These are phyloP conservation scores for Westerdykella aurantiaca DNA, from an alignment of 2,329 filamentous ascomycete species.

Conservation along the genomic window DNA sequence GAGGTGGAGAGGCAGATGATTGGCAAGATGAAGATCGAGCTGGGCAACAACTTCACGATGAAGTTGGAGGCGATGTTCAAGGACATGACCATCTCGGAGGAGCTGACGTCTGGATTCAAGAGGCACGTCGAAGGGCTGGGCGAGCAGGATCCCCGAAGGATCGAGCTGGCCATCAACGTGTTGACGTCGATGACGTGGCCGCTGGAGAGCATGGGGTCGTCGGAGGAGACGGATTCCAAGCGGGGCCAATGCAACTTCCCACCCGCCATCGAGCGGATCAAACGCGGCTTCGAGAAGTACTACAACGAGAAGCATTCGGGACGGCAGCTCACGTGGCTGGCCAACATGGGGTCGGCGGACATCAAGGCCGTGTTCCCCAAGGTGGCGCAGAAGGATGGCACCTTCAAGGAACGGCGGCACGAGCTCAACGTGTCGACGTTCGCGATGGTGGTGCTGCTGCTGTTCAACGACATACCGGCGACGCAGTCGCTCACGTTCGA, in stretches of 20 bases:
- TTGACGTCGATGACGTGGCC: conserved; percentile 96
- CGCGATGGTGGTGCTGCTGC: conserved; percentile 79
- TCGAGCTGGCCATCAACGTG: conserved; percentile 78
- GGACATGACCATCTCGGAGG: conserved; percentile 83
- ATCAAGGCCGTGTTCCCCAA: conserved; percentile 73
- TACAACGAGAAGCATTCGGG: conserved; percentile 86
- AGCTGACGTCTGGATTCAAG: conserved; percentile 72
- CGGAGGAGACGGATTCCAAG: conserved; percentile 44
- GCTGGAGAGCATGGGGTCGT: conserved; percentile 69
- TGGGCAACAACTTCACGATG: conserved; percentile 87
- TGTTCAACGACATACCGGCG: conserved; percentile 73
- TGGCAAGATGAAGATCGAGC: conserved; percentile 90
- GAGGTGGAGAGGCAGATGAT: conserved; percentile 96
- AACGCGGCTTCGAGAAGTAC: conserved; percentile 80
- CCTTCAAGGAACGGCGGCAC: conserved; percentile 64
- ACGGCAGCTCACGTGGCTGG: conserved; percentile 78
- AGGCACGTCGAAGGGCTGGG: conserved; percentile 57
- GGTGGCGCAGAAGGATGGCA: conserved; percentile 63
- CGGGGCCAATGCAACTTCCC: conserved; percentile 64
- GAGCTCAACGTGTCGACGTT: conserved; percentile 91
- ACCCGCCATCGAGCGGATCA: conserved; percentile 64
- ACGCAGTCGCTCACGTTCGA: conserved; percentile 55
- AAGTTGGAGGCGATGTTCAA: conserved; percentile 98
- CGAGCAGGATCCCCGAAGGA: conserved; percentile 54
- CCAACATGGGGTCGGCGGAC: conserved; percentile 75